Percentiles rank a stretch among this genome's conserved stretches.
These are phyloP conservation scores for Trypanosomatidae sp. DNA, from an alignment of 208 protist species.

Conservation along the genomic window DNA sequence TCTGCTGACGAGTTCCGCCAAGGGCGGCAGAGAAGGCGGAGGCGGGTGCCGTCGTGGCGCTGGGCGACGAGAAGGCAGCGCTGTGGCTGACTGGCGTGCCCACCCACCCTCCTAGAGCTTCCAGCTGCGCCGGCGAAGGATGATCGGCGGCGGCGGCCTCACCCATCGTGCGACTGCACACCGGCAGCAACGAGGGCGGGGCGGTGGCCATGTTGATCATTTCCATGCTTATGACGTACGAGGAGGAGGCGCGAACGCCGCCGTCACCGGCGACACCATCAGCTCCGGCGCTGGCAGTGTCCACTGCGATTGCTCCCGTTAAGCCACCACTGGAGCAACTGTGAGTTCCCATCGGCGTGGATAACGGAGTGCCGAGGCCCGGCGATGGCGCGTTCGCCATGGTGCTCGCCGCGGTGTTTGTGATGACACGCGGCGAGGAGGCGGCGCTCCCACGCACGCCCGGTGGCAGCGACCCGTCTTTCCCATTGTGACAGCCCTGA, in stretches of 20 bases:
- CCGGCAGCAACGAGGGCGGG: slow-evolving; percentile 14
- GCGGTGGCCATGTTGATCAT: neutral
- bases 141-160: slow-evolving; percentile 5
- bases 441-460: neutral
- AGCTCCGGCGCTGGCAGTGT: neutral
- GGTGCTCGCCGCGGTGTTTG: neutral
- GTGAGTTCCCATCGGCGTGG: neutral
- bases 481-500: neutral
- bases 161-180: slow-evolving; percentile 19
- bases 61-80: slow-evolving; percentile 11
- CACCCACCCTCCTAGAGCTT: slow-evolving; percentile 4
- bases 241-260: slow-evolving; percentile 5
- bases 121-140: neutral
- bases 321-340: neutral
- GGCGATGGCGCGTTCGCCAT: slow-evolving; percentile 4
- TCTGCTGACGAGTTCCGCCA: neutral
- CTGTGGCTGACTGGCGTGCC: slow-evolving; percentile 9
- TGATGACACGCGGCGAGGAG: neutral
- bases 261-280: neutral
- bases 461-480: neutral
- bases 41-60: neutral
- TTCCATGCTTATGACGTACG: slow-evolving; percentile 10
- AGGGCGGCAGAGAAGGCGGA: neutral
- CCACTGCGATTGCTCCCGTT: neutral
- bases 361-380: slow-evolving; percentile 7